These are phyloP conservation scores for Linnemannia hyalina DNA, from an alignment of 192 early-diverging fungal species.

Conservation along the genomic window DNA sequence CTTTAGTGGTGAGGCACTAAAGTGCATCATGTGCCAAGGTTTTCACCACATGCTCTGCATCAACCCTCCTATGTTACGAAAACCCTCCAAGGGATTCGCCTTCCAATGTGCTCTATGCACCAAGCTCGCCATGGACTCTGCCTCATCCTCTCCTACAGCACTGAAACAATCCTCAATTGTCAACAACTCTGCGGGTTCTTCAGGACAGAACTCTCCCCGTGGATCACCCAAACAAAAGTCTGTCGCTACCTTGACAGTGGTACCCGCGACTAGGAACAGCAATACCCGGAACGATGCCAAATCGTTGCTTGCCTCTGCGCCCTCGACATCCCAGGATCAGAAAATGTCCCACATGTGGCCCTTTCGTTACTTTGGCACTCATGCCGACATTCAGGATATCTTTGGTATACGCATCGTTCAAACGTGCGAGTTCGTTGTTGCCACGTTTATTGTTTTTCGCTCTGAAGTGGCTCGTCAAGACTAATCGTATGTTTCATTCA, in stretches of 20 bases:
- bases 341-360: constrained; percentile 83
- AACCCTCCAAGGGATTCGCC: constrained; percentile 87
- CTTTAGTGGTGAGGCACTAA: constrained; percentile 72
- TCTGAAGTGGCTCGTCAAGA: neutral
- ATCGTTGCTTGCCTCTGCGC: constrained; percentile 1
- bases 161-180: constrained; percentile 9
- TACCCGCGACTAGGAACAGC: neutral
- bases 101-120: constrained; percentile 88
- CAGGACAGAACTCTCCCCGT: constrained; percentile 47
- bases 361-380: constrained; percentile 90
- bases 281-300: neutral
- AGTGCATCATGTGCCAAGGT: constrained; percentile 82
- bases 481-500: neutral
- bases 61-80: constrained; percentile 79
- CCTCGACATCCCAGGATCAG: constrained; percentile 62
- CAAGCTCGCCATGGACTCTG: constrained; percentile 45
- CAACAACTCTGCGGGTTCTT: constrained; percentile 37
- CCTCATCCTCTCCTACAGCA: constrained; percentile 8
- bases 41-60: constrained; percentile 88
- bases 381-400: constrained; percentile 80
- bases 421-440: neutral
- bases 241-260: constrained; percentile 24
- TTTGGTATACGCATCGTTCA: constrained; percentile 54
- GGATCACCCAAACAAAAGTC: constrained; percentile 51
- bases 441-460: neutral